These are phyloP conservation scores for Phytopythium kandeliae DNA, from an alignment of 352 stramenopile species.

Conservation along the genomic window DNA sequence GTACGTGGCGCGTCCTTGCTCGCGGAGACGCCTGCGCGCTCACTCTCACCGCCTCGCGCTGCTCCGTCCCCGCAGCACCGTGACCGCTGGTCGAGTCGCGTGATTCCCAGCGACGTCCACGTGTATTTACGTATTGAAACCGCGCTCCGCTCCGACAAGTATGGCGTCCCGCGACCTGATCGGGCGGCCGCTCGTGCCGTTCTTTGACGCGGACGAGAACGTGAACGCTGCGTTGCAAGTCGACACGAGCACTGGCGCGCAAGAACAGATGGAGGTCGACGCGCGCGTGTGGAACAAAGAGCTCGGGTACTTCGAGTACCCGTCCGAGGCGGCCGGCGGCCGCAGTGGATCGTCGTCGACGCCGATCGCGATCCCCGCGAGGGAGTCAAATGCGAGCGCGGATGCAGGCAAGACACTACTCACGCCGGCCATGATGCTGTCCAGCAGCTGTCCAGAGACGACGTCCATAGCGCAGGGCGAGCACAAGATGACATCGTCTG, in stretches of 20 bases:
- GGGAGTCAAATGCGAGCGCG: slow-evolving; percentile 13
- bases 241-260: slow-evolving; percentile 24
- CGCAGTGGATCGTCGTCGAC: slow-evolving; percentile 9
- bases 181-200: slow-evolving; percentile 65
- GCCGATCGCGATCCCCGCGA: slow-evolving; percentile 22
- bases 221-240: slow-evolving; percentile 58
- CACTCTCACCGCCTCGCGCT: neutral
- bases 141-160: neutral
- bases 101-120: neutral
- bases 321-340: slow-evolving; percentile 21
- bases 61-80: neutral
- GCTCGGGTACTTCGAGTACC: slow-evolving; percentile 83
- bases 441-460: slow-evolving; percentile 45
- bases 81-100: neutral
- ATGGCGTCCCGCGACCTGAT: slow-evolving; percentile 41
- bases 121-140: neutral
- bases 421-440: slow-evolving; percentile 73
- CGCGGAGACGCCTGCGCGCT: neutral
- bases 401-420: slow-evolving; percentile 42
- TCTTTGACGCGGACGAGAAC: slow-evolving; percentile 70
- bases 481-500: neutral
- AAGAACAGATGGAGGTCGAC: slow-evolving; percentile 67
- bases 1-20: neutral
- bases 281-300: slow-evolving; percentile 81
- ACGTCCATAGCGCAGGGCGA: slow-evolving; percentile 11